Conservation (phyloP, 2,329 filamentous ascomycete genomes). For the Diaporthe citri region DNA sequence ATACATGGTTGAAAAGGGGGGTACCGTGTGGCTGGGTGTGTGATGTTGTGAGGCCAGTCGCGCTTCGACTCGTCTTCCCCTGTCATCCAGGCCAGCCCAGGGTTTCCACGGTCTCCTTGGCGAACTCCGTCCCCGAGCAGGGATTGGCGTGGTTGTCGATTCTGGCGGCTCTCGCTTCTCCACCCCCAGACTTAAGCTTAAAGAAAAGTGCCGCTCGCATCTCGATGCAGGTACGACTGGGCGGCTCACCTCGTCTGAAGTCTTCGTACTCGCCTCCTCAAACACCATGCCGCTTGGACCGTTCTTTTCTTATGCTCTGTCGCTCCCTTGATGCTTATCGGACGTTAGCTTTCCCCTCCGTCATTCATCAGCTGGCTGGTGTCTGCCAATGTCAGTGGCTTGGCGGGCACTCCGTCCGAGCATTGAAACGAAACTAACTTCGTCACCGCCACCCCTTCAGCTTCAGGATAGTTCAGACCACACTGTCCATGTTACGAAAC, state of each 20-base stretch:
- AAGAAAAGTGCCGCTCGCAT: constrained; percentile 11
- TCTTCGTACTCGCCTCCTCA: constrained; percentile 14
- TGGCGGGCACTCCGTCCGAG: constrained; percentile 32
- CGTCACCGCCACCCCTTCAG: constrained; percentile 24
- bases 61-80: constrained; percentile 17
- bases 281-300: constrained; percentile 23
- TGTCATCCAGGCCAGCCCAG: constrained; percentile 1
- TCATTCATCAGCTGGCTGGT: constrained; percentile 29
- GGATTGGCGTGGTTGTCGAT: background rate
- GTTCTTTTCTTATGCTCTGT: constrained; percentile 4
- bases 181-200: background rate
- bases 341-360: constrained; percentile 21
- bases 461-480: constrained; percentile 34
- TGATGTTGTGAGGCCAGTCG: constrained; percentile 1
- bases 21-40: background rate
- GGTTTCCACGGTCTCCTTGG: constrained; percentile 18
- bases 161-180: background rate
- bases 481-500: constrained; percentile 26
- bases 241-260: constrained; percentile 27
- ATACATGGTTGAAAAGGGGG: background rate
- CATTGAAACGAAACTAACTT: constrained; percentile 31
- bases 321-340: constrained; percentile 11
- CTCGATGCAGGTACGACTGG: constrained; percentile 23
- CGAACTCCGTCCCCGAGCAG: constrained; percentile 1
- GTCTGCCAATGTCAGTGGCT: constrained; percentile 32